Conservation (phyloP, 1,284 basidiomycete species). For the Boletus smithii region DNA sequence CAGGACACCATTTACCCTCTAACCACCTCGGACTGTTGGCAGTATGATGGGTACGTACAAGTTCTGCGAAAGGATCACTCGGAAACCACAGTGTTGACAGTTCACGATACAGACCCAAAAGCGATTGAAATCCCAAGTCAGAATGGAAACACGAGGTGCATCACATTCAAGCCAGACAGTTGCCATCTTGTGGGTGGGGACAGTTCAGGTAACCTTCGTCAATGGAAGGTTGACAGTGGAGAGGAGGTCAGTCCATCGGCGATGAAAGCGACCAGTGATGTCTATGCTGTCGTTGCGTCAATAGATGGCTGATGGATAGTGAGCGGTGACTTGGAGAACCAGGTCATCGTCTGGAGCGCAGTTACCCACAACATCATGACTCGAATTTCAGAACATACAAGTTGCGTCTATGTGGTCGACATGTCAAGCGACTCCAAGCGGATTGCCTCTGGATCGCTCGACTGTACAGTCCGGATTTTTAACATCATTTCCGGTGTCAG, state of each 20-base stretch:
- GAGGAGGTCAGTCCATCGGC: not conserved
- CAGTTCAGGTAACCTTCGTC: not conserved
- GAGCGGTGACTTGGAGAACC: not conserved
- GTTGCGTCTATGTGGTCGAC: not conserved
- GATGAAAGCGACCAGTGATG: not conserved
- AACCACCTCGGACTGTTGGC: not conserved
- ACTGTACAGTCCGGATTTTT: not conserved
- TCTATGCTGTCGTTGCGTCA: not conserved
- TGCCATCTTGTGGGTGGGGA: not conserved
- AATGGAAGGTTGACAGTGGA: not conserved
- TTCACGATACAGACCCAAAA: not conserved
- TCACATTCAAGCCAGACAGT: not conserved
- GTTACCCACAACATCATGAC: not conserved
- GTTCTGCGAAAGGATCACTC: not conserved
- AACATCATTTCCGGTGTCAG: not conserved
- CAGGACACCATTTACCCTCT: not conserved
- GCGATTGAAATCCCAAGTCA: not conserved
- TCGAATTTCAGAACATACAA: not conserved
- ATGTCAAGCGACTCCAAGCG: not conserved
- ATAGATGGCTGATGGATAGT: conserved; percentile 2
- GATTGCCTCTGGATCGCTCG: not conserved
- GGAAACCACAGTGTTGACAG: not conserved
- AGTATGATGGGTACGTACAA: not conserved
- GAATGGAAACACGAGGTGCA: not conserved
- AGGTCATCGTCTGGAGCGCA: not conserved